A percentile compares a stretch with the other conserved stretches of the same genome.
Evolutionary conservation across 1,284 basidiomycete species (phyloP).

Genomic region (Cystobasidium pallidum): DNA sequence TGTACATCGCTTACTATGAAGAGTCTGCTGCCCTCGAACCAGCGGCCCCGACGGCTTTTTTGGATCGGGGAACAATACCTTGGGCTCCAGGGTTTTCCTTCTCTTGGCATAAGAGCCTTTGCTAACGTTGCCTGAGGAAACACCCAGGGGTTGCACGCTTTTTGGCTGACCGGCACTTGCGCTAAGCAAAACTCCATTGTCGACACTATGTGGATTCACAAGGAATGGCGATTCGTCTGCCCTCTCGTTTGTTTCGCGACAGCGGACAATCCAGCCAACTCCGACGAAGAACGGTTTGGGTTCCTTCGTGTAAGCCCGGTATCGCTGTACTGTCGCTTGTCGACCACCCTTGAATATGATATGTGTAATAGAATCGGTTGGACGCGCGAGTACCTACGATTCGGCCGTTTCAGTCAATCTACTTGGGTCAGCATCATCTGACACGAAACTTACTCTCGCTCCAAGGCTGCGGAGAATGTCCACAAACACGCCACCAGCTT

Average conservation of each 20-base stretch:
- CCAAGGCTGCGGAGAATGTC: conserved; percentile 81
- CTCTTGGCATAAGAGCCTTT: neutral
- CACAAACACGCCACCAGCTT: conserved; percentile 77
- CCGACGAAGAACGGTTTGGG: conserved; percentile 78
- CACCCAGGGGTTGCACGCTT: neutral
- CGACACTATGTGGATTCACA: conserved; percentile 61
- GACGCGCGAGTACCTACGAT: conserved; percentile 60
- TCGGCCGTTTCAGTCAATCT: conserved; percentile 50
- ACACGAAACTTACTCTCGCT: conserved; percentile 68
- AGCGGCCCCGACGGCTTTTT: neutral
- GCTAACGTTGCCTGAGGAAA: conserved; percentile 4
- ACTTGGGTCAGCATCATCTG: neutral
- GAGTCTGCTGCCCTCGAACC: conserved; percentile 10
- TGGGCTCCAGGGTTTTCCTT: conserved; percentile 36
- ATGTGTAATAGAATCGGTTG: conserved; percentile 71
- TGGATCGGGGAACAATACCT: conserved; percentile 18
- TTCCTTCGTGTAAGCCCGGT: conserved; percentile 69
- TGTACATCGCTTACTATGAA: conserved; percentile 3
- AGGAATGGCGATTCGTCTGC: conserved; percentile 70
- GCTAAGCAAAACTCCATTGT: conserved; percentile 25
- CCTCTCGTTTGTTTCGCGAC: conserved; percentile 69
- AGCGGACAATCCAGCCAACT: conserved; percentile 88
- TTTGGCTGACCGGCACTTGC: neutral
- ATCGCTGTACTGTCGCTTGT: conserved; percentile 73
- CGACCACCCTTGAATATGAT: conserved; percentile 87